Evolutionary conservation across 169 alveolate genomes (phyloP).

Genomic region (Plasmodium coatneyi): DNA sequence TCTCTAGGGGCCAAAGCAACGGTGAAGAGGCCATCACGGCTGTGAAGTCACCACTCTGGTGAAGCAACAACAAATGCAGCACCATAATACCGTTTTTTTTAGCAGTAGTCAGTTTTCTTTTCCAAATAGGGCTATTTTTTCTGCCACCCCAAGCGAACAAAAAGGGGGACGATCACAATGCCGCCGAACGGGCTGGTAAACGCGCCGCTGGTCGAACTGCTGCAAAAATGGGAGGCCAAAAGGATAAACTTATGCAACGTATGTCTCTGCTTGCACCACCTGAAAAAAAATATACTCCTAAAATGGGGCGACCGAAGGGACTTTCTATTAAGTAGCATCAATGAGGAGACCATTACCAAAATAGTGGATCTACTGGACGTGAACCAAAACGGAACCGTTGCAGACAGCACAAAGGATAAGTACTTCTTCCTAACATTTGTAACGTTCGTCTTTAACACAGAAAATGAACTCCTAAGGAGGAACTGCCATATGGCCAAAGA

Average conservation of each 20-base stretch:
- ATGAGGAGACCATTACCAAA: not conserved
- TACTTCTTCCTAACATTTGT: constrained; percentile 18
- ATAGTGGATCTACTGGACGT: not conserved
- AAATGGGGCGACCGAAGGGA: not conserved
- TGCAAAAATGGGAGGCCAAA: constrained; percentile 45
- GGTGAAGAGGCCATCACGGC: not conserved
- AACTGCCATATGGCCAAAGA: not conserved
- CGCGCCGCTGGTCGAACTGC: constrained; percentile 10
- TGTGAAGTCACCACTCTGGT: not conserved
- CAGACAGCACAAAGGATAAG: not conserved
- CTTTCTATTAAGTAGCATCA: constrained; percentile 13
- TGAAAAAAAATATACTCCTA: constrained; percentile 7
- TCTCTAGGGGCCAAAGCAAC: not conserved
- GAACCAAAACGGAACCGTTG: not conserved
- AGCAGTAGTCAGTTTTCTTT: not conserved
- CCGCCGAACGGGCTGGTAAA: not conserved
- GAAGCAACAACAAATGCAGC: not conserved
- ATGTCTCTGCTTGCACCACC: constrained; percentile 15
- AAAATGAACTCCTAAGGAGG: not conserved
- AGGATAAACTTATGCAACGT: constrained; percentile 13
- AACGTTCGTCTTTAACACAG: constrained; percentile 44
- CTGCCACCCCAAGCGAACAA: not conserved
- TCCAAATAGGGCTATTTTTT: not conserved
- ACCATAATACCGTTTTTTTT: not conserved
- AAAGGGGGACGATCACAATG: not conserved